Evolutionary conservation across 495 filamentous ascomycete species (phyloP), one percentile per base, ranked within the genome.

Genomic region (Neurospora sp.): DNA sequence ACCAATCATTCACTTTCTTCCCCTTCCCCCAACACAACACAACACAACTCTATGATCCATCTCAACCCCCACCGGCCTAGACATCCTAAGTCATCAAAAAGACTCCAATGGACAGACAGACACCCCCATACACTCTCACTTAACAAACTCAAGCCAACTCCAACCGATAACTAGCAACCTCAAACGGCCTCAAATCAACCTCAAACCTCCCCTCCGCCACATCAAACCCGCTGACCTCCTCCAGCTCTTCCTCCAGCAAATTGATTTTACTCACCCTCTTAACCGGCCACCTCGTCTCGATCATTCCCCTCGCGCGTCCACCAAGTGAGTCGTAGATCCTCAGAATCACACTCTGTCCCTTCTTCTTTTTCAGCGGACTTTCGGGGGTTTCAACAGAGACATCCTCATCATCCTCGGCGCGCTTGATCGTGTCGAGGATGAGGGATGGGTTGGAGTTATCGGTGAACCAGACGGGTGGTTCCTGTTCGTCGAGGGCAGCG

Each of bases 321-420:
- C 96, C 96, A n/a, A 99, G 85, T 74, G 92, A 92, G 79, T 99
- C 96, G 78, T 96, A 99, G 13, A 97, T 83, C 2, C 96, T 87
- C 48, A 97, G 38, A 70, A 99, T 89, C 31, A 98, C 85, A 78
- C 93, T 96, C 78, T 85, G 85, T 13, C 94, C 94, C 75, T 88
- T 87, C 72, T 92, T 87, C 42, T 82, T 84, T 11, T 90, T 86
- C 42, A 97, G 79, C 28, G 28, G 54, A 28, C 24, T 31, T 31
- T 9, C 3, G 7, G 17, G 28, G n/a, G 90, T 91, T 38, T 89
- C 92, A 4, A 86, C 82, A 36, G 89, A 92, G 19, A 97, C 89
- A 77, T 97, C 96, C 79, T 92, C 93, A 76, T 99, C 96, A 76
- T 99, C 96, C 82, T 98, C 96, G 34, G 94, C 96, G 71, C 96